Percentiles rank a stretch among this genome's conserved stretches.
Conservation (phyloP, 2,329 filamentous ascomycete genomes). For the Cercospora citrullina region DNA sequence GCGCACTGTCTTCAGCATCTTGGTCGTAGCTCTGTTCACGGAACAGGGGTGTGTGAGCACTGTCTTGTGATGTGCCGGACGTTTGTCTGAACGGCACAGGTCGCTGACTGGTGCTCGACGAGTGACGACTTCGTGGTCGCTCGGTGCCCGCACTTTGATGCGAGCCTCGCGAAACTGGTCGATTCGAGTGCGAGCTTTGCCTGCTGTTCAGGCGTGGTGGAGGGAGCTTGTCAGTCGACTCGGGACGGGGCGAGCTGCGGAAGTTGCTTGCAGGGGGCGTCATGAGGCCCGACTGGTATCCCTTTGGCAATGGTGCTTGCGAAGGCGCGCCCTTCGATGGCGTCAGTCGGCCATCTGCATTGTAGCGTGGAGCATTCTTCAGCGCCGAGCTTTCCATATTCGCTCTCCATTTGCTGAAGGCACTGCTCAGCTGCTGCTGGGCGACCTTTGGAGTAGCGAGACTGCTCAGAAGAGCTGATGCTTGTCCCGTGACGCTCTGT, state of each 20-base stretch:
- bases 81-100: conserved; percentile 16
- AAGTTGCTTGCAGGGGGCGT: conserved; percentile 81
- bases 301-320: conserved; percentile 52
- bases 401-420: conserved; percentile 94
- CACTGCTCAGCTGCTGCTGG: conserved; percentile 73
- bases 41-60: conserved; percentile 55
- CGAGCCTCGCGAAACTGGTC: conserved; percentile 13
- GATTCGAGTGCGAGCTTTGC: conserved; percentile 15
- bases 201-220: conserved; percentile 29
- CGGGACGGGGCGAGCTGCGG: conserved; percentile 59
- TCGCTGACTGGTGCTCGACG: conserved; percentile 6
- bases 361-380: conserved; percentile 49
- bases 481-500: conserved; percentile 49
- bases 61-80: conserved; percentile 31
- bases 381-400: conserved; percentile 48
- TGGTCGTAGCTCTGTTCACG: conserved; percentile 59
- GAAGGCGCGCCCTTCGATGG: conserved; percentile 45
- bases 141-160: conserved; percentile 14
- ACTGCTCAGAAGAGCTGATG: conserved; percentile 73
- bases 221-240: conserved; percentile 28
- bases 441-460: conserved; percentile 81
- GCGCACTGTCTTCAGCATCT: conserved; percentile 56
- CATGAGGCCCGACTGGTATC: conserved; percentile 75
- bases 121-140: conserved; percentile 9
- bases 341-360: conserved; percentile 42